Base-by-base conservation (phyloP, 495 filamentous ascomycete genomes). In the Penicillium pulvis region DNA sequence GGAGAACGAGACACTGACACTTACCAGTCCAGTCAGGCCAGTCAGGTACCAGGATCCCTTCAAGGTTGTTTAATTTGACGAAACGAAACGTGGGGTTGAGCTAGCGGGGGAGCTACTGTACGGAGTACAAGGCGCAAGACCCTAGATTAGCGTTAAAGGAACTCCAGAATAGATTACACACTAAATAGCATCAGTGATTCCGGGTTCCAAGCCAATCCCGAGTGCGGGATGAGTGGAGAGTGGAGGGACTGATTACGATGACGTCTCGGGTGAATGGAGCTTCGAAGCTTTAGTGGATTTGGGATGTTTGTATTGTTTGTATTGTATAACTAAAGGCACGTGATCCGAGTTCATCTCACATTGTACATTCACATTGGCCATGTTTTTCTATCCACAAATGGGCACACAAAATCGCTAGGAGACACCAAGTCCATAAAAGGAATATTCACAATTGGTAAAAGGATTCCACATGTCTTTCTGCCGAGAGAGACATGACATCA, bases 191-290 rank as follows among this genome's bases (percentile, higher is more conserved):
- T 16, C 9, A 36, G 9, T 36, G 14, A 41, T 41, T 41, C 16
- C 14, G 14, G 2, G 12, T 41, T n/a, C 14, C 3, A 41, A 41
- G 23, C 6, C 17, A 41, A 23, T 26, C 12, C 12, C 24, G n/a
- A 41, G n/a, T 14, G 20, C 28, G 4, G 30, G 46, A 39, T 39
- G 31, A 39, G 55, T 36, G 36, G 55, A 56, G 54, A 26, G 28
- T 24, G 35, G 36, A 35, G 6, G 6, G 23, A 30, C 20, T 23
- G 45, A 26, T 28, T 24, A 31, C 46, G 24, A 70, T 71, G 70
- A 72, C 70, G 62, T 70, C 63, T 75, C 75, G 75, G 75, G 46
- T 73, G 71, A 77, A 76, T 62, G 75, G 75, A 76, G 63, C 51
- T 58, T 54, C 51, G 19, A 28, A 31, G 47, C 28, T 52, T 52